Conservation (phyloP, 306 rosid genomes). For the Cicer chorassanicum region DNA sequence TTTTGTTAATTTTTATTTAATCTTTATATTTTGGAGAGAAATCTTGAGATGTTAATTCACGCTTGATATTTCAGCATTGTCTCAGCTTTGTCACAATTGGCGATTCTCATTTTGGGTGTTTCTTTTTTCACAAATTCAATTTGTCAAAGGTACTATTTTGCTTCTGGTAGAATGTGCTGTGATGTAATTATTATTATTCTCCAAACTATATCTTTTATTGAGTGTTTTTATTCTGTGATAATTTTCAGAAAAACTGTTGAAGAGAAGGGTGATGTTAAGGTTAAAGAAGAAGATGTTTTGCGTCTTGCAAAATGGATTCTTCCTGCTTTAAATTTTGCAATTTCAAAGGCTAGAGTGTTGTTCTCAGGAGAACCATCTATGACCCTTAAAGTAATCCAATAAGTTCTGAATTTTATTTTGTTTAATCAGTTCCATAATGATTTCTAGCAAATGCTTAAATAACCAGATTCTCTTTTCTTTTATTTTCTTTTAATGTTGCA, state of each 20-base stretch:
- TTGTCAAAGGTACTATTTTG: conserved; percentile 61
- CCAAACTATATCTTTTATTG: background rate
- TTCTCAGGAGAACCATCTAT: conserved; percentile 90
- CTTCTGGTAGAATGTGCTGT: background rate
- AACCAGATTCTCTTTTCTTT: conserved; percentile 11
- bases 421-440: conserved; percentile 1
- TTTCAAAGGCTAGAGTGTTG: conserved; percentile 60
- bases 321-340: conserved; percentile 69
- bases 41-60: conserved; percentile 19
- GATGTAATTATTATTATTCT: background rate
- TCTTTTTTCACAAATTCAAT: conserved; percentile 78
- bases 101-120: conserved; percentile 64
- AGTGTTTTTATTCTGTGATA: background rate
- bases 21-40: background rate
- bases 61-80: conserved; percentile 61
- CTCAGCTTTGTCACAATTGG: conserved; percentile 71
- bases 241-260: conserved; percentile 57
- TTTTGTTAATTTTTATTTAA: background rate
- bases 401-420: background rate
- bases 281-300: conserved; percentile 78
- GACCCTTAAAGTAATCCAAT: conserved; percentile 76
- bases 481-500: conserved; percentile 42
- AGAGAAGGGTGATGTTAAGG: conserved; percentile 50
- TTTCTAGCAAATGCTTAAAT: background rate
- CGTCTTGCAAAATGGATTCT: conserved; percentile 64